Conservation (phyloP, 805 yeast species). For the Dipodascopsis tothii region DNA sequence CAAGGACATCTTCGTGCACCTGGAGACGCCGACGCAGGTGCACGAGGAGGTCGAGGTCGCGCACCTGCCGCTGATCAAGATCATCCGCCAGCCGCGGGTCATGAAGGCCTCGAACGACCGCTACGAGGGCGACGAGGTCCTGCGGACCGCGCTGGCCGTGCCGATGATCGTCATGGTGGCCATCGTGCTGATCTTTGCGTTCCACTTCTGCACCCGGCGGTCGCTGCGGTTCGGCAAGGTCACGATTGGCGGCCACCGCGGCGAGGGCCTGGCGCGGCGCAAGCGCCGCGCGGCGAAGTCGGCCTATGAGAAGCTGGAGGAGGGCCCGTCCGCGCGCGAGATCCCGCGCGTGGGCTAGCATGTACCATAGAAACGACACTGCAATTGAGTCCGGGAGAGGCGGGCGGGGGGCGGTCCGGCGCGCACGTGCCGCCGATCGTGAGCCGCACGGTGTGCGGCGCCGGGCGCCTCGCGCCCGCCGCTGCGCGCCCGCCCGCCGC, state of each 20-base stretch:
- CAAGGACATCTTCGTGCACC: conserved; percentile 53
- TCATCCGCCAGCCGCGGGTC: conserved; percentile 12
- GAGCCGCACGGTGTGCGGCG: too few relatives aligned
- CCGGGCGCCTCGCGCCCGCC: too few relatives aligned
- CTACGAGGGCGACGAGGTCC: conserved; percentile 15
- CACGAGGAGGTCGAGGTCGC: conserved; percentile 21
- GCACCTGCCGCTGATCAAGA: conserved; percentile 19
- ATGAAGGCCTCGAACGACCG: conserved; percentile 15
- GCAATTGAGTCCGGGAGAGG: too few relatives aligned
- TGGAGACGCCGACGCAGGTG: conserved; percentile 40
- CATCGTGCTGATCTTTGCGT: conserved; percentile 9
- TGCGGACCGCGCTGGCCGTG: conserved; percentile 20
- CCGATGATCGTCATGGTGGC: conserved; percentile 17
- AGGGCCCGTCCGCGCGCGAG: conserved; percentile 5
- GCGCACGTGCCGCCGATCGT: too few relatives aligned
- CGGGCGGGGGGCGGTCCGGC: too few relatives aligned
- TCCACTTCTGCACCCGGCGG: conserved; percentile 20
- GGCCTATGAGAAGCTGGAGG: conserved; percentile 14
- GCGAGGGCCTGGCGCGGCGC: background rate
- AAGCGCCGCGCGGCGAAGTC: background rate
- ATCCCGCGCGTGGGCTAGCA: background rate
- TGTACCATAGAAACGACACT: too few relatives aligned
- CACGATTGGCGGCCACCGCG: conserved; percentile 14
- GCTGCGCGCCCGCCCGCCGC: too few relatives aligned
- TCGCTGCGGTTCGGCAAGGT: conserved; percentile 14